Evolutionary conservation across 331 rosid genomes (phyloP).

Genomic region (Telfairia occidentalis): DNA sequence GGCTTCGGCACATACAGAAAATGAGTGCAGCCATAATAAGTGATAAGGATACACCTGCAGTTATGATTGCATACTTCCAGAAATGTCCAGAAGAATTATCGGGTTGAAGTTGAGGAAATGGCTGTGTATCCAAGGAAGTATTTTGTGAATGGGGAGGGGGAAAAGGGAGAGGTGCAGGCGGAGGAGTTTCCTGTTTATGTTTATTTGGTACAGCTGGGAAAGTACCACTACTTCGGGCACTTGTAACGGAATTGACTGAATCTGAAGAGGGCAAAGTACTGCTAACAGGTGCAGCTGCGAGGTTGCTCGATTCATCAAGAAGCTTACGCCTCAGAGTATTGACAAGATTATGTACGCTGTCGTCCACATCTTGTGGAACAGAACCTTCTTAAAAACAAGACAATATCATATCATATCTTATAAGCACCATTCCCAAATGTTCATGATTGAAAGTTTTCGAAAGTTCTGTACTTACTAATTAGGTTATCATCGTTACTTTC

Average conservation of each 20-base stretch:
- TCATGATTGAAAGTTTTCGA: neutral
- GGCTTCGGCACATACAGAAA: constrained; percentile 50
- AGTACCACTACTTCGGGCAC: constrained; percentile 57
- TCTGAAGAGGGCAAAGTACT: constrained; percentile 17
- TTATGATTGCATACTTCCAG: constrained; percentile 40
- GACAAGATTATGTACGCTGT: constrained; percentile 12
- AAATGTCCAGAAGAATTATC: constrained; percentile 17
- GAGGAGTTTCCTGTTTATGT: constrained; percentile 22
- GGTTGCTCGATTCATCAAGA: constrained; percentile 57
- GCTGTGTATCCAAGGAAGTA: constrained; percentile 15
- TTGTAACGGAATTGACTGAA: constrained; percentile 37
- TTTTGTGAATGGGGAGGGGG: neutral
- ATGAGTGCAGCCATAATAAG: constrained; percentile 27
- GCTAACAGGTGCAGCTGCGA: constrained; percentile 48
- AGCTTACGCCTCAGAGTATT: constrained; percentile 49
- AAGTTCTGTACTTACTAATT: constrained; percentile 34
- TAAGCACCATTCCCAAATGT: neutral
- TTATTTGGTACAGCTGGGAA: constrained; percentile 55
- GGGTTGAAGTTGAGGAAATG: constrained; percentile 12
- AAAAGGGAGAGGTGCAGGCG: constrained; percentile 18
- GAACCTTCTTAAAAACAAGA: constrained; percentile 34
- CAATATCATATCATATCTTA: neutral
- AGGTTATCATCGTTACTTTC: constrained; percentile 24
- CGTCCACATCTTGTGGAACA: constrained; percentile 18
- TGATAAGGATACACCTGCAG: constrained; percentile 27